Base-by-base conservation (phyloP, 108 stramenopile species). In the Stephanodiscus triporus region DNA sequence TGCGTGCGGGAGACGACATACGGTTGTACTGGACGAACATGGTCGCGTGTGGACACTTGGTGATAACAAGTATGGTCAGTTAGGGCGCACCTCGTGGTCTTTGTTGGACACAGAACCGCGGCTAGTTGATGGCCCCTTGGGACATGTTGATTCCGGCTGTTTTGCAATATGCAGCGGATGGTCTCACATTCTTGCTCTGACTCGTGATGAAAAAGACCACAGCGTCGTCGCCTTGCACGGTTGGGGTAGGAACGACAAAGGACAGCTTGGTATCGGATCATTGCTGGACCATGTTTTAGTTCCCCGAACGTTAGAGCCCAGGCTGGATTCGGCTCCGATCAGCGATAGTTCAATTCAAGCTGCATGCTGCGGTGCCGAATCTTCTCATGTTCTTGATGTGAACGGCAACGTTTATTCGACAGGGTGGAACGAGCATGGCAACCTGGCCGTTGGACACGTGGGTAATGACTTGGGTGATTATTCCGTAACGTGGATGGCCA, bases 401-500 rank as follows among this genome's bases (percentile, higher is more conserved):
- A 60, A 75, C 24, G 82, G 77, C 19, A 32, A 58, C 0, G 80
- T 95, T 23, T 85, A 63, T 59, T 72, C 83, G 16, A 84, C 81
- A 47, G 93, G 93, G 10, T 94, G 93, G 93, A 94, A 94, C 63
- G 93, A 94, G 72, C 93, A 94, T 68, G 90, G 88, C 4, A 85
- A 91, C 58, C 54, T 87, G 49, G 84, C 60, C 5, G 64, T 72
- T 54, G 72, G 72, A 22, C 37, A 38, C 48, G 48, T 45, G 7
- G 27, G 29, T 24, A 73, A 68, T 69, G 75, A 16, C 48, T 57
- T 32, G 34, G 37, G 26, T 2, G 56, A 48, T 0, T 30, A 56
- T 47, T 59, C 48, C 45, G 63, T 27, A 62, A 50, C 20, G 77
- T 77, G 54, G 85, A 73, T 17, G 29, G 32, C 24, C 40, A 42